These are phyloP conservation scores for Posidonia australis DNA, from an alignment of 106 monocot species.

Conservation along the genomic window DNA sequence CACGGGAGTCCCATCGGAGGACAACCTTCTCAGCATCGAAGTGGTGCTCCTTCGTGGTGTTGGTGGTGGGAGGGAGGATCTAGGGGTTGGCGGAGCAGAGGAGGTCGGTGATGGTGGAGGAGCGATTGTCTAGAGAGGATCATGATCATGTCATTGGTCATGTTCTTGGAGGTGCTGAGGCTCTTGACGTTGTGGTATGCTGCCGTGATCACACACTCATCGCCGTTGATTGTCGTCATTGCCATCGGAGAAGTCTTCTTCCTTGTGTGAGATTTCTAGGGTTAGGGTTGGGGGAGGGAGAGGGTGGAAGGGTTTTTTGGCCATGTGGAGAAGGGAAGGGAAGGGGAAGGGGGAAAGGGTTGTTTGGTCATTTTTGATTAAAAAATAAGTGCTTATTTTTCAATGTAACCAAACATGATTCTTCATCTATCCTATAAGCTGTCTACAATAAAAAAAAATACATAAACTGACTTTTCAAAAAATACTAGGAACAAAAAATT, in stretches of 20 bases:
- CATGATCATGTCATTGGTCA: conserved; percentile 72
- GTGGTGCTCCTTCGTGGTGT: conserved; percentile 9
- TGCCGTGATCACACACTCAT: conserved; percentile 64
- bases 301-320: too few species aligned
- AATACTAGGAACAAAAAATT: too few species aligned
- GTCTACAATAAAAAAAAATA: too few species aligned
- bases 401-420: too few species aligned
- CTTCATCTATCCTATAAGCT: too few species aligned
- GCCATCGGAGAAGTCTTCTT: neutral
- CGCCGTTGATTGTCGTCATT: conserved; percentile 27
- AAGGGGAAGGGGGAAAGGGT: too few species aligned
- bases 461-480: too few species aligned
- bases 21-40: conserved; percentile 35
- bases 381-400: too few species aligned
- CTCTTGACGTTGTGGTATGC: conserved; percentile 73
- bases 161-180: conserved; percentile 56
- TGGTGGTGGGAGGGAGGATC: conserved; percentile 1
- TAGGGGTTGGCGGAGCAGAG: conserved; percentile 11
- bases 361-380: too few species aligned
- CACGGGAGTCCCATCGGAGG: conserved; percentile 49
- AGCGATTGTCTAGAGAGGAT: conserved; percentile 83
- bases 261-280: neutral
- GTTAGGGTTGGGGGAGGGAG: neutral
- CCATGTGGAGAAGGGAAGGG: too few species aligned
- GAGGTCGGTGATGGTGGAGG: conserved; percentile 41